Conservation (phyloP, 2,329 filamentous ascomycete genomes). For the Grosmannia huntii region DNA sequence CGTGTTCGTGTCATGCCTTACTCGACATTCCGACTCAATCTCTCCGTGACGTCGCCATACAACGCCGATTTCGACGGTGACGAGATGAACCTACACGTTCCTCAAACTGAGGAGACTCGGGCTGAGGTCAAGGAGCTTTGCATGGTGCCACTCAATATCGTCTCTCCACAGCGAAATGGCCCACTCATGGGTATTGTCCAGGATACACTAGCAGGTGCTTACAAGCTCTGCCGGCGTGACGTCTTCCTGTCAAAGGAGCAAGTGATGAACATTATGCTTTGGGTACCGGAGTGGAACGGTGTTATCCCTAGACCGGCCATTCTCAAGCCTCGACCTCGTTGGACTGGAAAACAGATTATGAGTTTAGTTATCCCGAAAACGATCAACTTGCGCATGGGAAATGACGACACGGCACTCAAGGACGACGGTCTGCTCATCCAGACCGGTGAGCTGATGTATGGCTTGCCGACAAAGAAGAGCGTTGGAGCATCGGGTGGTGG, state of each 20-base stretch:
- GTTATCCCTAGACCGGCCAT: slow-evolving; percentile 90
- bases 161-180: slow-evolving; percentile 91
- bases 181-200: slow-evolving; percentile 99
- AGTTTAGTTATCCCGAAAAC: slow-evolving; percentile 83
- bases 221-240: slow-evolving; percentile 92
- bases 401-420: slow-evolving; percentile 50
- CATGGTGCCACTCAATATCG: slow-evolving; percentile 96
- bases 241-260: slow-evolving; percentile 80
- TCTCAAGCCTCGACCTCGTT: slow-evolving; percentile 77
- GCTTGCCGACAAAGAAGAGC: slow-evolving; percentile 83
- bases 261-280: slow-evolving; percentile 94
- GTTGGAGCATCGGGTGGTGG: slow-evolving; percentile 83
- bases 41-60: slow-evolving; percentile 96
- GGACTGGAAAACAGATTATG: slow-evolving; percentile 97
- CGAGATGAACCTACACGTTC: slow-evolving; percentile 99
- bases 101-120: slow-evolving; percentile 91
- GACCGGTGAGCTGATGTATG: slow-evolving; percentile 80
- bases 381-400: slow-evolving; percentile 61
- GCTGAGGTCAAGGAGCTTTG: slow-evolving; percentile 90
- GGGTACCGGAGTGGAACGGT: slow-evolving; percentile 97
- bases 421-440: slow-evolving; percentile 76
- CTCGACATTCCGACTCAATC: slow-evolving; percentile 92
- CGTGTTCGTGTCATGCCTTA: slow-evolving; percentile 96
- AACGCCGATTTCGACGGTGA: slow-evolving; percentile 99
- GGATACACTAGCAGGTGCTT: slow-evolving; percentile 89